A percentile compares a stretch with the other conserved stretches of the same genome.
Conservation (phyloP, 345 rosid genomes). For the Brassica nigra region DNA sequence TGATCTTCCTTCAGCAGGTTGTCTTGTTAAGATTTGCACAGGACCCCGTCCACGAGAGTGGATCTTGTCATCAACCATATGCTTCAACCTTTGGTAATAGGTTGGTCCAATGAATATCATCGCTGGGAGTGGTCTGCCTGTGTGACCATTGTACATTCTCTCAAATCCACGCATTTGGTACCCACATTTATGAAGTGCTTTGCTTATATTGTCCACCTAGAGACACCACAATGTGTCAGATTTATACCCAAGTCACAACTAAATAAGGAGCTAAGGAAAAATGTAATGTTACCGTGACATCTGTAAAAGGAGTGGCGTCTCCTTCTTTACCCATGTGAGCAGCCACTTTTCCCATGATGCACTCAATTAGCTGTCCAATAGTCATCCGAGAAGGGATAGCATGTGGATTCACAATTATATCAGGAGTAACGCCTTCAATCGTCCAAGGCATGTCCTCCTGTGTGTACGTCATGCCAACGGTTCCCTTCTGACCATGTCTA, state of each 20-base stretch:
- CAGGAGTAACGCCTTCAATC: slow-evolving; percentile 90
- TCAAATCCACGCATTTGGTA: slow-evolving; percentile 98
- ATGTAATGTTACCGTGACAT: slow-evolving; percentile 77
- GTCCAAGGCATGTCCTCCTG: slow-evolving; percentile 99
- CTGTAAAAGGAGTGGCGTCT: slow-evolving; percentile 97
- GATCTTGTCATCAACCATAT: slow-evolving; percentile 98
- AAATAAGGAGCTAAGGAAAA: slow-evolving; percentile 2
- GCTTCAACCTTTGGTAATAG: slow-evolving; percentile 93
- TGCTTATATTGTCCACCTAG: slow-evolving; percentile 97
- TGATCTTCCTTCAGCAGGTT: slow-evolving; percentile 98
- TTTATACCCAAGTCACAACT: background rate
- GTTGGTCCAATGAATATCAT: slow-evolving; percentile 98
- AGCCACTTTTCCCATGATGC: slow-evolving; percentile 99
- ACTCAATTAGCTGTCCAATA: slow-evolving; percentile 97
- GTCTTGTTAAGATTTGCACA: slow-evolving; percentile 91
- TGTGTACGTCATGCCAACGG: slow-evolving; percentile 97
- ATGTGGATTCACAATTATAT: slow-evolving; percentile 94
- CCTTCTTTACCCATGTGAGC: slow-evolving; percentile 99
- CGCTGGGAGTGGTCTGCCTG: slow-evolving; percentile 82
- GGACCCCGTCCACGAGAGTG: slow-evolving; percentile 99
- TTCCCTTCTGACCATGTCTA: slow-evolving; percentile 99
- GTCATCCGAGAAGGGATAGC: slow-evolving; percentile 99
- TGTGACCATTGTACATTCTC: slow-evolving; percentile 98
- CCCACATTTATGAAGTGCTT: slow-evolving; percentile 96
- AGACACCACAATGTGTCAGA: background rate